Evolutionary conservation across 345 rosid species (phyloP).

Genomic region (Citrus australasica): DNA sequence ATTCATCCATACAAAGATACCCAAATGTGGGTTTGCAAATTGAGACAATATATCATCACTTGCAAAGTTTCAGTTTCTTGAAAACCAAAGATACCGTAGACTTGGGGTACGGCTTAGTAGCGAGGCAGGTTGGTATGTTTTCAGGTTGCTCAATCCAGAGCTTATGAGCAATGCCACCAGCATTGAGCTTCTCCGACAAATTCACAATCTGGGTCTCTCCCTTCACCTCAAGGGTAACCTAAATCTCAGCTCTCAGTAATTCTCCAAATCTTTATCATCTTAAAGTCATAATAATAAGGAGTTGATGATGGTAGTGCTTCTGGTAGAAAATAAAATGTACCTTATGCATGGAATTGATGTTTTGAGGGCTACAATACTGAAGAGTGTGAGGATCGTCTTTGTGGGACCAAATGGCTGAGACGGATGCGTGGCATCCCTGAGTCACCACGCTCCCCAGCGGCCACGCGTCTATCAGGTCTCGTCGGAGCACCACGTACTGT

Average conservation of each 20-base stretch:
- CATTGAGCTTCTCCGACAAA: slow-evolving; percentile 66
- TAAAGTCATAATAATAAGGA: too few relatives aligned
- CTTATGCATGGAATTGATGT: slow-evolving; percentile 84
- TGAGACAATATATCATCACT: slow-evolving; percentile 28
- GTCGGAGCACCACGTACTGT: slow-evolving; percentile 77
- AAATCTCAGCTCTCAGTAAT: background rate
- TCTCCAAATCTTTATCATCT: too few relatives aligned
- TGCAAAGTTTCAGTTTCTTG: slow-evolving; percentile 80
- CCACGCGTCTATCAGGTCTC: slow-evolving; percentile 93
- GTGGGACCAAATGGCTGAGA: slow-evolving; percentile 70
- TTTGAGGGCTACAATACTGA: slow-evolving; percentile 63
- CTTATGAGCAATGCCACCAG: slow-evolving; percentile 65
- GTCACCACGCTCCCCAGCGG: slow-evolving; percentile 91
- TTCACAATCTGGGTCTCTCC: slow-evolving; percentile 78
- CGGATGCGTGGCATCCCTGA: slow-evolving; percentile 96
- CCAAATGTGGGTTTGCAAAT: background rate
- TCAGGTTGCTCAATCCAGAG: slow-evolving; percentile 94
- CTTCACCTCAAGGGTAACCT: slow-evolving; percentile 96
- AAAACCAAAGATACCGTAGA: slow-evolving; percentile 50
- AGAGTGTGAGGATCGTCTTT: slow-evolving; percentile 61
- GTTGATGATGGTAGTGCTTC: too few relatives aligned
- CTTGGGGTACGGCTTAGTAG: slow-evolving; percentile 78
- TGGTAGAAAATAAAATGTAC: slow-evolving; percentile 20
- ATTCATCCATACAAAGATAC: background rate
- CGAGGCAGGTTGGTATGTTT: slow-evolving; percentile 79